phyloP scores from a whole-genome alignment of 1,284 basidiomycete species.

The Moniliophthora roreri region DNA sequence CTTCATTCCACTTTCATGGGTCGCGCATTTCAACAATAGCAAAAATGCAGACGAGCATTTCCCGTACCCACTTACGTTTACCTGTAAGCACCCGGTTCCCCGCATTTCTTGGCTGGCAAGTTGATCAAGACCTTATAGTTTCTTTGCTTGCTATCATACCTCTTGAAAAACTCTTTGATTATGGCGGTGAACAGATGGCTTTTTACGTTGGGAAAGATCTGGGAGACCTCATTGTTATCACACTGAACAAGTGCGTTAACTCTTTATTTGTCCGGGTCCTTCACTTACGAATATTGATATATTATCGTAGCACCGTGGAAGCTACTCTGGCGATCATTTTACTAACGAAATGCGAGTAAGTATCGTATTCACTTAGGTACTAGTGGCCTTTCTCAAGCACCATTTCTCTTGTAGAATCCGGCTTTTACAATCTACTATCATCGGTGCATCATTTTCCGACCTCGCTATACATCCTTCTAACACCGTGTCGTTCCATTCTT shows the following conservation, averaged over 20 bases:
- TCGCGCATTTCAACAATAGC: conserved; percentile 42
- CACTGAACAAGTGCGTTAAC: conserved; percentile 54
- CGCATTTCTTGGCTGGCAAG: conserved; percentile 3
- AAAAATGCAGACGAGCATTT: conserved; percentile 22
- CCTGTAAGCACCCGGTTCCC: conserved; percentile 30
- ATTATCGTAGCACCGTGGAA: conserved; percentile 50
- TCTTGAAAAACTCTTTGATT: conserved; percentile 57
- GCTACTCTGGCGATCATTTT: conserved; percentile 68
- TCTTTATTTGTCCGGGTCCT: too few relatives aligned
- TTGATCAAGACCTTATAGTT: conserved; percentile 34
- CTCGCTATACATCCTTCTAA: neutral
- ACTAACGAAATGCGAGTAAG: conserved; percentile 64
- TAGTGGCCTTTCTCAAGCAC: neutral
- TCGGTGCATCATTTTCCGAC: conserved; percentile 32
- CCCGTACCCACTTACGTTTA: conserved; percentile 31
- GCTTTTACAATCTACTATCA: conserved; percentile 47
- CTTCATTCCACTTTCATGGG: conserved; percentile 65
- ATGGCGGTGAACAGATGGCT: conserved; percentile 61
- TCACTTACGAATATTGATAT: neutral
- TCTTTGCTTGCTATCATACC: conserved; percentile 56
- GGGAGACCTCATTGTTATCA: conserved; percentile 57
- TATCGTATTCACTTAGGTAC: conserved; percentile 14
- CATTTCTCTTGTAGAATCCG: conserved; percentile 27
- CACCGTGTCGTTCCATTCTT: neutral
- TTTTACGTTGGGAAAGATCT: conserved; percentile 46